Base-by-base conservation (phyloP, 2,329 filamentous ascomycete species). In the Madurella mycetomatis region DNA sequence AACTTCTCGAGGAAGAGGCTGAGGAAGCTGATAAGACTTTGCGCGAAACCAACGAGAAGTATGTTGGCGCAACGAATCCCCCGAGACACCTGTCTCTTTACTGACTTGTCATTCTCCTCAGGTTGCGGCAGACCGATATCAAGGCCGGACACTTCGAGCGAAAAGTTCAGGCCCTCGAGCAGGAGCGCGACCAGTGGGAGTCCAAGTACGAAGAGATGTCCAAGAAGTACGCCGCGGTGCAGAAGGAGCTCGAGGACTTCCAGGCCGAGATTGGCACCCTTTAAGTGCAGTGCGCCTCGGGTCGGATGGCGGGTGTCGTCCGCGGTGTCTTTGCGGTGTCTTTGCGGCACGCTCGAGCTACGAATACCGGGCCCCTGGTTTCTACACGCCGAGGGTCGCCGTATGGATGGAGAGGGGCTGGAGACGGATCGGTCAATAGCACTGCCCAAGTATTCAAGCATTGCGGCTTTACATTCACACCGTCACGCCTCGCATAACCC, bases 101-200 rank as follows among this genome's bases (percentile, higher is more conserved):
- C 49, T 55, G 44, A 57, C 25, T 3, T 49, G 45, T 50, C 58
- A 62, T 49, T 53, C 58, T 43, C 54, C 54, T 62, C 66, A 99
- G 94, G 79, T 90, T 97, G 70, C 92, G 94, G 73, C 92, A 96
- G 80, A 96, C 94, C 77, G 94, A 99, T 73, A 91, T 97, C 78
- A 97, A 97, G 83, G 92, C 92, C 69, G 94, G 92, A 68, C 92
- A 99, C 80, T 97, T 92, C 76, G 94, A 99, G 81, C 94, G 94
- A 77, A 97, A 97, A 82, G 94, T 97, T 66, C 90, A 96, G 76
- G 92, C 94, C 67, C 86, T 96, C 69, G 94, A 99, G 79, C 80
- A 84, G 69, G 84, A 92, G 72, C 88, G 90, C 68, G 91, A 96
- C 75, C 85, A 92, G 75, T 96, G 92, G 92, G 94, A 97, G 81